Percentiles rank a stretch among this genome's conserved stretches.
phyloP scores from a whole-genome alignment of 2,329 filamentous ascomycete genomes.

The Biscogniauxia sp. region DNA sequence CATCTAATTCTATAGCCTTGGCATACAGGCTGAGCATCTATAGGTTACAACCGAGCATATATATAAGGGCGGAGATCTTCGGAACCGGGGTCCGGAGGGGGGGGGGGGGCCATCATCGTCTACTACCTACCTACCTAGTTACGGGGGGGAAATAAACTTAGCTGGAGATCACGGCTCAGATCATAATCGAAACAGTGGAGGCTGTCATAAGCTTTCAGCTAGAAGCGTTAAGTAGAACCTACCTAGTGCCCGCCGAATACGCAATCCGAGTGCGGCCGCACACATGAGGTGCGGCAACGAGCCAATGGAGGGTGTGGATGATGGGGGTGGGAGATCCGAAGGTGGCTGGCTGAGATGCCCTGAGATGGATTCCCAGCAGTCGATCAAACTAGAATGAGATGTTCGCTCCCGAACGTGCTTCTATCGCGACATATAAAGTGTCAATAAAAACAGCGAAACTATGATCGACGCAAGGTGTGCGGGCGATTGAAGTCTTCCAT shows the following conservation, averaged over 20 bases:
- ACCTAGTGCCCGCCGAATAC: neutral
- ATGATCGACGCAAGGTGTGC: conserved; percentile 3
- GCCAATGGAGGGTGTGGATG: neutral
- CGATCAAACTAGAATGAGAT: neutral
- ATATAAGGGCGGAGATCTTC: neutral
- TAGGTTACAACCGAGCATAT: neutral
- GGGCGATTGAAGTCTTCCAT: neutral
- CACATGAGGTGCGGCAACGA: neutral
- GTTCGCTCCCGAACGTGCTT: neutral
- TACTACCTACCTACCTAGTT: too few species aligned
- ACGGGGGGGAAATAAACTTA: neutral
- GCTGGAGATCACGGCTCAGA: neutral
- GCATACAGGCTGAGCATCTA: neutral
- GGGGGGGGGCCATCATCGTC: too few species aligned
- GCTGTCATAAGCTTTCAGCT: neutral
- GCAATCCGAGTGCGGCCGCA: neutral
- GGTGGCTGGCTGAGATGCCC: neutral
- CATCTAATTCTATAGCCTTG: neutral
- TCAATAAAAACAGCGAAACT: neutral
- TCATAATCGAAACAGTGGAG: neutral
- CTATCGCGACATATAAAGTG: neutral
- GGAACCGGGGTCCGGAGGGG: neutral
- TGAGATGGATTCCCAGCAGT: neutral
- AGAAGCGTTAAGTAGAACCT: neutral
- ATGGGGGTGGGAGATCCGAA: neutral